A percentile compares a stretch with the other conserved stretches of the same genome.
phyloP scores from a whole-genome alignment of 805 yeast species.

The Pichia membranifaciens region DNA sequence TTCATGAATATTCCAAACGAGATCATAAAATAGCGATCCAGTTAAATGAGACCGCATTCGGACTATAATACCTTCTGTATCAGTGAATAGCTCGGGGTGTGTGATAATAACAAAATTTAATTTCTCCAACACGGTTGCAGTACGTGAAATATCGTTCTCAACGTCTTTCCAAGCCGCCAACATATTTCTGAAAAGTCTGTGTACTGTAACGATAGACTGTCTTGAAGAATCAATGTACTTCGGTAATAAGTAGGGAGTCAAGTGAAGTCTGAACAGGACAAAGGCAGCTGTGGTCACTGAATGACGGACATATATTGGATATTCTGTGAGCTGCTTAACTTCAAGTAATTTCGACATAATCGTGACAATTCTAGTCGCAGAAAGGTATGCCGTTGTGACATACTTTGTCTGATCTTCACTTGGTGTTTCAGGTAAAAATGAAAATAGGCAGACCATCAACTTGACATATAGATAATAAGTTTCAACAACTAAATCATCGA shows the following conservation, averaged over 20 bases:
- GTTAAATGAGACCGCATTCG: conserved; percentile 90
- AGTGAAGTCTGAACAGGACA: conserved; percentile 71
- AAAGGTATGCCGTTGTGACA: conserved; percentile 71
- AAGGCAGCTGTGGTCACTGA: conserved; percentile 78
- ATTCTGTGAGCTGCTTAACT: conserved; percentile 64
- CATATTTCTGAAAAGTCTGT: conserved; percentile 79
- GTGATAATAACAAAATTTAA: conserved; percentile 81
- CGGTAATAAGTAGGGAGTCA: conserved; percentile 67
- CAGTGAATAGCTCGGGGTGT: conserved; percentile 71
- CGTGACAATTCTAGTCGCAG: conserved; percentile 79
- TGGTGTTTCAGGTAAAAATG: conserved; percentile 86
- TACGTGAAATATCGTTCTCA: conserved; percentile 83
- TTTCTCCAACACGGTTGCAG: conserved; percentile 86
- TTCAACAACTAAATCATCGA: conserved; percentile 65
- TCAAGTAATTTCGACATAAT: conserved; percentile 67
- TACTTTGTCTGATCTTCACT: conserved; percentile 80
- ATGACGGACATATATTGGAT: conserved; percentile 82
- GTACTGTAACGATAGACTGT: conserved; percentile 90
- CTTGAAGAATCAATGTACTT: conserved; percentile 82
- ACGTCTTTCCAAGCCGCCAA: conserved; percentile 87
- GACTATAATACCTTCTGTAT: conserved; percentile 63
- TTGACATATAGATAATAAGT: conserved; percentile 74
- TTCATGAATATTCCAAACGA: conserved; percentile 92
- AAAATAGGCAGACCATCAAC: conserved; percentile 79
- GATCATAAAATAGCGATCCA: conserved; percentile 83